Base-by-base conservation (phyloP, 2,329 filamentous ascomycete genomes). In the Mollisia scopiformis region DNA sequence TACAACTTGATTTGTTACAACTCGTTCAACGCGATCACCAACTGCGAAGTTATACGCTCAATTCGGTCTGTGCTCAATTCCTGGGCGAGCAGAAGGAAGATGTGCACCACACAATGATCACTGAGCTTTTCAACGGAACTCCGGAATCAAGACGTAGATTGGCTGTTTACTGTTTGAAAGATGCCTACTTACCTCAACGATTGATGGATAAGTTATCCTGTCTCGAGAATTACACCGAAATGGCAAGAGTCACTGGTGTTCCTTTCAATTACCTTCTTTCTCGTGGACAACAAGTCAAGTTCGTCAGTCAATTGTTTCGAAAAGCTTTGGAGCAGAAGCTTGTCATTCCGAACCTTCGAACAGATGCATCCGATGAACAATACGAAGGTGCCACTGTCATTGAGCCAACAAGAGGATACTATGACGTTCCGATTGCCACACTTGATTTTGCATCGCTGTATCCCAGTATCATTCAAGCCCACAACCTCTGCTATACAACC, bases 21-120 rank as follows among this genome's bases (percentile, higher is more conserved):
- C 79, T 99, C 31, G 88, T 99, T 54, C 95, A 99, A 75, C 85
- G 96, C 69, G 96, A 99, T 71, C 88, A 99, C 69, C 95, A 99
- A 19, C 81, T 99, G 33, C 86, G 95, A 80, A 98, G 94, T 77
- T 99, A 99, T 75, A 99, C 95, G 0, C 83, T 99, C 28, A 99
- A 99, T 75, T 97, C 95, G 1, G 95, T 99, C 6, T 96, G 88
- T 67, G 91, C 95, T 4, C 91, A 99, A 66, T 99, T 99, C 72
- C 76, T 99, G 25, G 93, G 93, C 50, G 95, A 99, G 74, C 95
- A 99, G 74, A 99, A 99, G 74, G 95, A 99, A 77, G 95, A 99
- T 76, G 95, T 99, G 2, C 95, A 99, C 73, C 89, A 99, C 77
- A 97, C 93, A 2, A 99, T 99, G 93, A 99, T 99, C 71, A 99